phyloP scores from a whole-genome alignment of 1,139 yeast genomes.

The Scheffersomyces quercinus region DNA sequence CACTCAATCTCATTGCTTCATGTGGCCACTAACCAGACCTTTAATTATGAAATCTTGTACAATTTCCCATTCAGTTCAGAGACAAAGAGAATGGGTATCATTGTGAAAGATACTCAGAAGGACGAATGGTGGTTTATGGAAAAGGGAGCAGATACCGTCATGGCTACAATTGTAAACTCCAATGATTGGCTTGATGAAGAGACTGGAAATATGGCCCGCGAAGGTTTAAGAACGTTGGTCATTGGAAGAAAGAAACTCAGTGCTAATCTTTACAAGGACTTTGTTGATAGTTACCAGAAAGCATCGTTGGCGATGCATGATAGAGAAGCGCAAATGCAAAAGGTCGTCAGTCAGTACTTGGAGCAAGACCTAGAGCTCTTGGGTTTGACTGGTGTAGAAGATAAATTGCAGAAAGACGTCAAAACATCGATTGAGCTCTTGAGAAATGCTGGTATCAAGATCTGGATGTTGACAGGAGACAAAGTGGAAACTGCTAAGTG shows the following conservation, averaged over 20 bases:
- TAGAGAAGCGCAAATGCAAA: constrained; percentile 74
- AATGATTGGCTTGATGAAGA: constrained; percentile 99
- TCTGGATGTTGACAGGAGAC: constrained; percentile 99
- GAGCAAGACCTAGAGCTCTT: constrained; percentile 84
- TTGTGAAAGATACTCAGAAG: constrained; percentile 61
- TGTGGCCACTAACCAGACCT: constrained; percentile 51
- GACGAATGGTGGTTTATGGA: constrained; percentile 82
- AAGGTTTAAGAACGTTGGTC: constrained; percentile 93
- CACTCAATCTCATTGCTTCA: constrained; percentile 69
- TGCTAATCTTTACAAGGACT: constrained; percentile 55
- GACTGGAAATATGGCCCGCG: constrained; percentile 96
- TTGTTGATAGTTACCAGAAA: constrained; percentile 60
- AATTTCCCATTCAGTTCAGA: constrained; percentile 95
- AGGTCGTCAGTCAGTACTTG: constrained; percentile 63
- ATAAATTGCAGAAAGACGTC: constrained; percentile 86
- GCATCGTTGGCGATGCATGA: constrained; percentile 80
- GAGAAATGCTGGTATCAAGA: constrained; percentile 93
- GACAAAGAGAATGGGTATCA: constrained; percentile 93
- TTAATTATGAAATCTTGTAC: constrained; percentile 69
- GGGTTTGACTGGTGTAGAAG: constrained; percentile 98
- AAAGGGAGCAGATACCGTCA: constrained; percentile 97
- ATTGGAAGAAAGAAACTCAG: constrained; percentile 77
- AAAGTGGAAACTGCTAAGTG: constrained; percentile 98
- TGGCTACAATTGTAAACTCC: constrained; percentile 78
- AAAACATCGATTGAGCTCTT: constrained; percentile 88